A percentile compares a stretch with the other conserved stretches of the same genome.
These are phyloP conservation scores for Carnegiea gigantea DNA, from an alignment of 179 eudicot species.

Conservation along the genomic window DNA sequence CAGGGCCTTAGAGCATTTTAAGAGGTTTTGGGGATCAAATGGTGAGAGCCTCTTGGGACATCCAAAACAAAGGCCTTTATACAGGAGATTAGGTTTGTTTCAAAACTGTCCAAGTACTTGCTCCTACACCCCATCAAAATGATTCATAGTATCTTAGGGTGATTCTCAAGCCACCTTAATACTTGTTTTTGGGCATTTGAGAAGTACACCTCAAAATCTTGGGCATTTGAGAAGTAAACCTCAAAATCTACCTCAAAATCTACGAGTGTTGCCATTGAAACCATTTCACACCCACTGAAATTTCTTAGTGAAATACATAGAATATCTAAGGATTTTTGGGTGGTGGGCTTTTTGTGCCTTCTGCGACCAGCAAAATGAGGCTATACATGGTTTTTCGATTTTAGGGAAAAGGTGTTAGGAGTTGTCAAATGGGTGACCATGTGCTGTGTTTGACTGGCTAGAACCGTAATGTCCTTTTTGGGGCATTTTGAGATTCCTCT, in stretches of 20 bases:
- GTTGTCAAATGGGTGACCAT: too few relatives aligned
- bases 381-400: too few relatives aligned
- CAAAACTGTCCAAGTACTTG: too few relatives aligned
- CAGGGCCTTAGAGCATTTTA: neutral
- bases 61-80: neutral
- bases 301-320: neutral
- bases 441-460: too few relatives aligned
- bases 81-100: neutral
- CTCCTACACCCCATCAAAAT: too few relatives aligned
- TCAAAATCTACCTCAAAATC: neutral
- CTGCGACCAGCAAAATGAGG: too few relatives aligned
- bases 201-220: neutral
- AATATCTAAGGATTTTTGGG: neutral
- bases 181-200: neutral
- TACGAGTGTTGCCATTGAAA: neutral
- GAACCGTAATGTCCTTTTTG: too few relatives aligned
- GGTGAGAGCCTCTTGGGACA: neutral
- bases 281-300: neutral
- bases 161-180: neutral
- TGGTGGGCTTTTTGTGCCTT: neutral
- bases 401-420: too few relatives aligned
- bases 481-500: too few relatives aligned
- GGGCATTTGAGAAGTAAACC: neutral
- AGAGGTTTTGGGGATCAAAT: neutral
- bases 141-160: neutral